Evolutionary conservation across 306 rosid species (phyloP).

Genomic region (Betula pendula): DNA sequence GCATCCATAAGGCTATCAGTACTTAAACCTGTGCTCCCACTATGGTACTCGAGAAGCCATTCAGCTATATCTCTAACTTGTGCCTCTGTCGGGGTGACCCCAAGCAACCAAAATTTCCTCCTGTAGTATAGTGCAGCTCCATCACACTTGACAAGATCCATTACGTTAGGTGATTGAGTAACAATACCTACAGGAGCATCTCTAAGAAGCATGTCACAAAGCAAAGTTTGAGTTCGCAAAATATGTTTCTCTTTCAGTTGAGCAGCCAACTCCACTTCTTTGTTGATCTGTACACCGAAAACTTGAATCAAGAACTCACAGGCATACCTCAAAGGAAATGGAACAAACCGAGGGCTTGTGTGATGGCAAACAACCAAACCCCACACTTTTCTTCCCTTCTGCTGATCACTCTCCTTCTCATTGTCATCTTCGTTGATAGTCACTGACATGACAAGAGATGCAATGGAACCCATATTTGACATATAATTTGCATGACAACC

Average conservation of each 20-base stretch:
- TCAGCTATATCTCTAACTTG: slow-evolving; percentile 34
- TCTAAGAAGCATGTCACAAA: slow-evolving; percentile 53
- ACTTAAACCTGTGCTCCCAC: slow-evolving; percentile 45
- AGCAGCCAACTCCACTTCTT: slow-evolving; percentile 45
- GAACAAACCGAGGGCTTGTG: slow-evolving; percentile 44
- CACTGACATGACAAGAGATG: slow-evolving; percentile 49
- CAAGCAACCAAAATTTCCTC: slow-evolving; percentile 42
- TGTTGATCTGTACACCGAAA: slow-evolving; percentile 43
- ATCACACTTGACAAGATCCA: slow-evolving; percentile 48
- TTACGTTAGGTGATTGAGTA: slow-evolving; percentile 40
- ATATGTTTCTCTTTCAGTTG: slow-evolving; percentile 45
- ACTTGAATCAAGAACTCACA: slow-evolving; percentile 57
- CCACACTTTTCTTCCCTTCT: slow-evolving; percentile 42
- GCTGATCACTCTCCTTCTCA: slow-evolving; percentile 38
- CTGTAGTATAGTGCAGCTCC: slow-evolving; percentile 46
- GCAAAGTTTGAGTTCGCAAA: slow-evolving; percentile 39
- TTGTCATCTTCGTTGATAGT: slow-evolving; percentile 35
- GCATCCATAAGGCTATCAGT: slow-evolving; percentile 48
- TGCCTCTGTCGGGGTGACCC: slow-evolving; percentile 39
- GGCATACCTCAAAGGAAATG: slow-evolving; percentile 49
- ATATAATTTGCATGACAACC: slow-evolving; percentile 48
- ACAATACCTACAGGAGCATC: slow-evolving; percentile 43
- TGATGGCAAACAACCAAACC: slow-evolving; percentile 55
- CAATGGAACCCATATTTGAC: slow-evolving; percentile 44
- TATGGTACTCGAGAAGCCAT: slow-evolving; percentile 46